These are phyloP conservation scores for Lepraria neglecta DNA, from an alignment of 495 filamentous ascomycete genomes.

Conservation along the genomic window DNA sequence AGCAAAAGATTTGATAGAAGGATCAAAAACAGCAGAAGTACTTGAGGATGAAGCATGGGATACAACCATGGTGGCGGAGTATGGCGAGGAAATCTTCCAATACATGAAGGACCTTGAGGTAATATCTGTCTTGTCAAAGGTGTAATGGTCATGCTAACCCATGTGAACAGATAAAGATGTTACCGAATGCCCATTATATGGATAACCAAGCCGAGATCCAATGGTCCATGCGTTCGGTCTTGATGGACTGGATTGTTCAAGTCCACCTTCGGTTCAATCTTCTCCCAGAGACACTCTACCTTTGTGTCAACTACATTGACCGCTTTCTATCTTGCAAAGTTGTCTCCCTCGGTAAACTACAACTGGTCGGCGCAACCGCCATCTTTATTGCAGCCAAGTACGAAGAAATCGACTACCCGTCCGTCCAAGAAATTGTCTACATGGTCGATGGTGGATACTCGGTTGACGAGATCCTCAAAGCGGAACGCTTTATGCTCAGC, in stretches of 20 bases:
- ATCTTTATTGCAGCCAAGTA: conserved; percentile 97
- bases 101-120: conserved; percentile 91
- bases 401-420: conserved; percentile 95
- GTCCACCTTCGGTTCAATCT: conserved; percentile 87
- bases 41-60: conserved; percentile 85
- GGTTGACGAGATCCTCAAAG: conserved; percentile 89
- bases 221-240: conserved; percentile 96
- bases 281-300: conserved; percentile 88
- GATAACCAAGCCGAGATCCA: conserved; percentile 93
- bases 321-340: conserved; percentile 92
- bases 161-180: conserved; percentile 57
- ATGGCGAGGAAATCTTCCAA: conserved; percentile 87
- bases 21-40: conserved; percentile 51
- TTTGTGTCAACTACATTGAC: conserved; percentile 92
- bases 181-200: conserved; percentile 91
- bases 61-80: conserved; percentile 97
- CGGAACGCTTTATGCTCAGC: conserved; percentile 94
- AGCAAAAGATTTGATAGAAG: conserved; percentile 63
- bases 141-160: conserved; percentile 24
- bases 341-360: conserved; percentile 88
- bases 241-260: conserved; percentile 98
- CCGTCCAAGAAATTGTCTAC: conserved; percentile 90
- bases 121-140: conserved; percentile 29
- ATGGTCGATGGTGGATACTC: conserved; percentile 94
- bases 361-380: conserved; percentile 92